These are phyloP conservation scores for Xerophyta viscosa DNA, from an alignment of 106 monocot genomes.

Conservation along the genomic window DNA sequence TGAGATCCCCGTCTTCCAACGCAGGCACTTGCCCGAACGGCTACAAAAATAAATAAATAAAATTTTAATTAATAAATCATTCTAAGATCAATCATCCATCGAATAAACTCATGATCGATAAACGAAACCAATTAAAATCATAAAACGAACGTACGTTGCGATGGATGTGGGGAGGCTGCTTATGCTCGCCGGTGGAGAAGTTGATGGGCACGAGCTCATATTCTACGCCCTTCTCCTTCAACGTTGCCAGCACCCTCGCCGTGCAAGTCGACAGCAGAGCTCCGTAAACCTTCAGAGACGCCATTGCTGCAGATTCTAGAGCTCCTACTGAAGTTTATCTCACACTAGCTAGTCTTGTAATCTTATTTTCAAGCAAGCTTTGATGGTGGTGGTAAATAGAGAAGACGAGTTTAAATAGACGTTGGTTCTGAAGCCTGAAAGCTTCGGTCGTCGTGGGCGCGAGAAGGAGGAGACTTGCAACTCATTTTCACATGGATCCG, in stretches of 20 bases:
- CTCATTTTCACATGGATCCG: too few relatives aligned
- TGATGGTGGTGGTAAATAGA: too few relatives aligned
- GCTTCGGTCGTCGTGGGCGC: too few relatives aligned
- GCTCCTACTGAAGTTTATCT: too few relatives aligned
- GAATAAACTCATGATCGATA: neutral
- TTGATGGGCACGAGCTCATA: conserved; percentile 31
- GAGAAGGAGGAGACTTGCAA: too few relatives aligned
- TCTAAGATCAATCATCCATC: neutral
- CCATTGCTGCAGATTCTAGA: neutral
- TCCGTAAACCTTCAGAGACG: conserved; percentile 27
- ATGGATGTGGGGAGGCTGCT: conserved; percentile 24
- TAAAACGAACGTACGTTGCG: conserved; percentile 21
- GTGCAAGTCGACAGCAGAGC: conserved; percentile 12
- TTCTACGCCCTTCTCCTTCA: conserved; percentile 27
- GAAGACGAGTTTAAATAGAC: too few relatives aligned
- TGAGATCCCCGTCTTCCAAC: conserved; percentile 25
- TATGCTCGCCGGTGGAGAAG: conserved; percentile 35
- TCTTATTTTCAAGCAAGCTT: too few relatives aligned
- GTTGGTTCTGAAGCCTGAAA: too few relatives aligned
- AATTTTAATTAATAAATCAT: too few relatives aligned
- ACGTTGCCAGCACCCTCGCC: conserved; percentile 15
- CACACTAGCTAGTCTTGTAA: too few relatives aligned
- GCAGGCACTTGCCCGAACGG: conserved; percentile 33
- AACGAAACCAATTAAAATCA: neutral
- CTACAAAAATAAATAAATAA: conserved; percentile 21